Evolutionary conservation across 139 green algal species (phyloP).

Genomic region (Chlorella sp.): DNA sequence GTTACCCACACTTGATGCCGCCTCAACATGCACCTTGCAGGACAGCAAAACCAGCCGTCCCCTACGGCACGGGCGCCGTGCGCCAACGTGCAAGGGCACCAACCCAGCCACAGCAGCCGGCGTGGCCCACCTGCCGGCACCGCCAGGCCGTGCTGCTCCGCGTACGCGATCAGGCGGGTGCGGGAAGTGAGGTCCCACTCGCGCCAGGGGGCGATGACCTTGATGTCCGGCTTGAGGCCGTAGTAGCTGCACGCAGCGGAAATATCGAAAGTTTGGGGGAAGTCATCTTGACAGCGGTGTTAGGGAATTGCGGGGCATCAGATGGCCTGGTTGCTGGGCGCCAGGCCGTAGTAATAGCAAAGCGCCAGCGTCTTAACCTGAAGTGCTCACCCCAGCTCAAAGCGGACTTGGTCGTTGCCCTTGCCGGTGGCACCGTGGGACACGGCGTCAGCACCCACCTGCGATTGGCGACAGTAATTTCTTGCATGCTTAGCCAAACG

Average conservation of each 20-base stretch:
- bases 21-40: no score
- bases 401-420: conserved; percentile 98
- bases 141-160: conserved; percentile 73
- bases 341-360: no score
- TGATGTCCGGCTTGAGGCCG: conserved; percentile 97
- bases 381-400: conserved; percentile 75
- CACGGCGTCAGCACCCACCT: conserved; percentile 95
- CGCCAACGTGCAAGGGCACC: no score
- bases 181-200: conserved; percentile 97
- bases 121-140: conserved; percentile 45
- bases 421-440: conserved; percentile 99
- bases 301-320: no score
- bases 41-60: no score
- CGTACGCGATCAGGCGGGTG: conserved; percentile 91
- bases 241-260: conserved; percentile 82
- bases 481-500: no score
- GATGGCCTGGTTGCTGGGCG: no score
- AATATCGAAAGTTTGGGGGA: no score
- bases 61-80: no score
- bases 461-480: not conserved
- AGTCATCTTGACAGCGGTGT: no score
- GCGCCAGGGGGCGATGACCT: conserved; percentile 98
- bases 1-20: no score
- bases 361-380: not conserved
- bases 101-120: no score